Base-by-base conservation (phyloP, 345 rosid genomes). In the Mangifera indica region DNA sequence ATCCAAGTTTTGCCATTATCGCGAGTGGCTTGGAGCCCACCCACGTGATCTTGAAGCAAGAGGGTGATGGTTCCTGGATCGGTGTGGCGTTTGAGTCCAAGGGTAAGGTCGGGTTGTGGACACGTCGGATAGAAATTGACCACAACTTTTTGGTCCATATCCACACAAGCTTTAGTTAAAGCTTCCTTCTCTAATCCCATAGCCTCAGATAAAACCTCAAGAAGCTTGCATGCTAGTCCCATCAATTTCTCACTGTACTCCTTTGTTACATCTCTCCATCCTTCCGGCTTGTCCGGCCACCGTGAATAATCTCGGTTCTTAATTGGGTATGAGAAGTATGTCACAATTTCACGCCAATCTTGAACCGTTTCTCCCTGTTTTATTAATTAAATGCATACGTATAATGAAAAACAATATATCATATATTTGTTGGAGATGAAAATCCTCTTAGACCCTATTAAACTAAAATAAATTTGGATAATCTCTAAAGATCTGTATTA, bases 241-340 rank as follows among this genome's bases (percentile, higher is more conserved):
- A 90, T 91, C 22, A 94, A 76, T 81, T 60, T 83, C 60, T 87
- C 91, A 32, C 97, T 89, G 76, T 94, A 94, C 69, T 87, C 83
- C 72, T 85, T 72, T 3, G 97, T 94, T 75, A 77, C 87, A 17
- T 74, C 80, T 5, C 22, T 82, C 99, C 99, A 95, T 0, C 86
- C 96, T 65, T 87, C 96, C 0, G 98, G 99, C 90, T 89, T 91
- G 81, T 88, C 83, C 2, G 99, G 99, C 98, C 99, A 95, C 78
- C 98, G 67, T 1, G 97, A 89, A 70, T 92, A 90, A 82, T 92
- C 99, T 49, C 98, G 77, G 89, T 12, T 79, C 48, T 79, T 78
- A 2, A 81, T 13, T 46, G 99, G 99, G 76, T 87, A 95, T 24
- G 99, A 95, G 59, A 95, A 95, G 70, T 89, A 95, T 9, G 97